Evolutionary conservation across 2,329 filamentous ascomycete genomes (phyloP).

Genomic region (Zarea fungicola): DNA sequence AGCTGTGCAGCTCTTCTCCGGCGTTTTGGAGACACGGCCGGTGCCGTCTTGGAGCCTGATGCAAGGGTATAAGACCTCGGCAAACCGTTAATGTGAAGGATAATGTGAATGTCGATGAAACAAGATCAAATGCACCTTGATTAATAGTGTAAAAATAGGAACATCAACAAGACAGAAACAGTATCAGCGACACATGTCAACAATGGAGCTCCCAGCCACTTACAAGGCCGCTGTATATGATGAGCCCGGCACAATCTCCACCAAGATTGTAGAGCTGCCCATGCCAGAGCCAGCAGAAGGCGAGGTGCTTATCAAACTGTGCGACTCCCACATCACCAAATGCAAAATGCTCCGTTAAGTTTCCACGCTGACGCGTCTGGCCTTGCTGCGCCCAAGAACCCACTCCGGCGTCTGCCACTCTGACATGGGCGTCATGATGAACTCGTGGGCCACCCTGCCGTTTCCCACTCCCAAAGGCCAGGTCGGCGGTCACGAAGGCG

Average conservation of each 20-base stretch:
- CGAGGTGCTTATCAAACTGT: slow-evolving; percentile 22
- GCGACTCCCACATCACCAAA: background rate
- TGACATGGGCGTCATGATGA: slow-evolving; percentile 17
- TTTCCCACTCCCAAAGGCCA: slow-evolving; percentile 11
- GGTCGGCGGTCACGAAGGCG: slow-evolving; percentile 64
- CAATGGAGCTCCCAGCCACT: slow-evolving; percentile 8
- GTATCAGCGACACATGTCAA: background rate
- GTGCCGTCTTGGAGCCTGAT: too few species aligned
- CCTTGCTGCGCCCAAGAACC: slow-evolving; percentile 10
- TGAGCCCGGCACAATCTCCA: slow-evolving; percentile 23
- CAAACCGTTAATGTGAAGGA: too few species aligned
- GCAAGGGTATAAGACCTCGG: too few species aligned
- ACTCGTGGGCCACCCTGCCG: slow-evolving; percentile 11
- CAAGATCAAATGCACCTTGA: too few species aligned
- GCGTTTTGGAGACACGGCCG: too few species aligned
- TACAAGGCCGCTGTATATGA: slow-evolving; percentile 20
- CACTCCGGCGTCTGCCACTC: slow-evolving; percentile 25
- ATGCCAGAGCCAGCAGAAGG: slow-evolving; percentile 21
- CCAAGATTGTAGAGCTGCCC: slow-evolving; percentile 21
- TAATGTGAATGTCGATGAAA: too few species aligned
- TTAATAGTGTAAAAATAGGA: too few species aligned
- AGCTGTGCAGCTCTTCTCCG: too few species aligned
- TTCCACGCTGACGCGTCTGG: background rate
- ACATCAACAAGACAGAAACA: background rate
- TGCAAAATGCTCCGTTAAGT: background rate